phyloP scores from a whole-genome alignment of 1,139 yeast genomes.

The Magnusiomyces clavatus region DNA sequence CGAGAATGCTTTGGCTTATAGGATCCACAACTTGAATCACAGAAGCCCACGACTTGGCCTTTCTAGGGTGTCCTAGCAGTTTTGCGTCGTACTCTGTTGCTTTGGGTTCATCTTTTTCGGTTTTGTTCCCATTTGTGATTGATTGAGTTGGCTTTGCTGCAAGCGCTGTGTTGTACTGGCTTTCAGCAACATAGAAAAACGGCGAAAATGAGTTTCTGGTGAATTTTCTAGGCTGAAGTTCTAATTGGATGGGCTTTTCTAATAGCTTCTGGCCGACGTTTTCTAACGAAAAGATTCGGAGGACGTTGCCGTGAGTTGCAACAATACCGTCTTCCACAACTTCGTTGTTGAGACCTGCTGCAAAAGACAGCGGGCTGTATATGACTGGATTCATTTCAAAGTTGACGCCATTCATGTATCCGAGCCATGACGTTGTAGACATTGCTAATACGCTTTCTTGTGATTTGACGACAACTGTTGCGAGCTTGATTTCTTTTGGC shows the following conservation, averaged over 20 bases:
- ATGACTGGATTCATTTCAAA: conserved; percentile 30
- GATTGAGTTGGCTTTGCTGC: background rate
- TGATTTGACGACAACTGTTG: conserved; percentile 26
- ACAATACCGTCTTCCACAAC: conserved; percentile 58
- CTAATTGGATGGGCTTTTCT: conserved; percentile 38
- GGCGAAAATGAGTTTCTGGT: conserved; percentile 25
- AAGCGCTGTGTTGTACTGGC: conserved; percentile 36
- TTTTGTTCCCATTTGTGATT: conserved; percentile 26
- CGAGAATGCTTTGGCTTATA: conserved; percentile 33
- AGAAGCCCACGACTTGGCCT: conserved; percentile 39
- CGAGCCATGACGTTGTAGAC: conserved; percentile 38
- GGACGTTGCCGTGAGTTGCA: conserved; percentile 43
- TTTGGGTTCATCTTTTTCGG: conserved; percentile 23
- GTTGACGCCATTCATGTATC: conserved; percentile 25
- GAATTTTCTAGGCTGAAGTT: conserved; percentile 49
- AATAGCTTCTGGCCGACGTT: conserved; percentile 43
- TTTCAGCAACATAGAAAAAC: conserved; percentile 38
- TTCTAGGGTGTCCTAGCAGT: conserved; percentile 36
- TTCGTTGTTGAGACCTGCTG: conserved; percentile 51
- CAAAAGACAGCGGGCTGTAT: conserved; percentile 31
- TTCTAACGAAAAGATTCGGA: conserved; percentile 53
- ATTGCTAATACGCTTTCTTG: conserved; percentile 33
- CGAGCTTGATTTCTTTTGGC: conserved; percentile 49
- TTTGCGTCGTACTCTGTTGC: conserved; percentile 32
- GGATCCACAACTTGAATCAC: conserved; percentile 47